Percentiles rank a stretch among this genome's conserved stretches.
Evolutionary conservation across 495 filamentous ascomycete genomes (phyloP).

Genomic region (Talaromyces adpressus): DNA sequence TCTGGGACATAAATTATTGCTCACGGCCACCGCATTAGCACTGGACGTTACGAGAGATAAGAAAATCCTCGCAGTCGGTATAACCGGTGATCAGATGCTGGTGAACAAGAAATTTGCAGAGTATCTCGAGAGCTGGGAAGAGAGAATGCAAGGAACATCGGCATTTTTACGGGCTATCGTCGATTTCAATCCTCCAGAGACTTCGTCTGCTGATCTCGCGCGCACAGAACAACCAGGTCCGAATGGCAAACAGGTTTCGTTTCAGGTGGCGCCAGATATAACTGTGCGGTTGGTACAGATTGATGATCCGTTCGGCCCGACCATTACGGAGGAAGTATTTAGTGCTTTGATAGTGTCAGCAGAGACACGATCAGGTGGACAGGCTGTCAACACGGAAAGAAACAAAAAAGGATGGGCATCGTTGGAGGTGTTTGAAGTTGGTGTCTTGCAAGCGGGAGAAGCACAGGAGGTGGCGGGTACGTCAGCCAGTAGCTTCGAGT

Average conservation of each 20-base stretch:
- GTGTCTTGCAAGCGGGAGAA: conserved; percentile 71
- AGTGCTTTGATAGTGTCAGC: conserved; percentile 80
- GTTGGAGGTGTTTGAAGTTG: conserved; percentile 84
- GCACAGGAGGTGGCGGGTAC: conserved; percentile 28
- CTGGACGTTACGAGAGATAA: conserved; percentile 34
- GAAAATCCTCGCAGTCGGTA: conserved; percentile 63
- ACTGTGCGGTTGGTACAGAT: conserved; percentile 72
- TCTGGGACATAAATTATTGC: conserved; percentile 87
- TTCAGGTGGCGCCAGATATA: conserved; percentile 39
- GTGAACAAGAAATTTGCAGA: conserved; percentile 83
- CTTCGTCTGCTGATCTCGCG: conserved; percentile 20
- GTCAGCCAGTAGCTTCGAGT: conserved; percentile 51
- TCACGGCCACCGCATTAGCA: conserved; percentile 75
- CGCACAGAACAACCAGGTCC: conserved; percentile 34
- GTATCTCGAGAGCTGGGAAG: conserved; percentile 69
- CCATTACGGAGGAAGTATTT: conserved; percentile 73
- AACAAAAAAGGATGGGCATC: conserved; percentile 67
- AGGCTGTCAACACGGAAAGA: conserved; percentile 75
- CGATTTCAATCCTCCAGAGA: conserved; percentile 37
- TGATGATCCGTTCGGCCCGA: conserved; percentile 84
- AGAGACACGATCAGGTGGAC: conserved; percentile 79
- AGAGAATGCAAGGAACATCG: conserved; percentile 58
- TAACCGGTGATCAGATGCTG: conserved; percentile 80
- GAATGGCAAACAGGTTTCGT: conserved; percentile 43
- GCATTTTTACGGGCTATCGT: conserved; percentile 68